A percentile compares a stretch with the other conserved stretches of the same genome.
These are phyloP conservation scores for Atkinsonella texensis DNA, from an alignment of 2,329 filamentous ascomycete species.

Conservation along the genomic window DNA sequence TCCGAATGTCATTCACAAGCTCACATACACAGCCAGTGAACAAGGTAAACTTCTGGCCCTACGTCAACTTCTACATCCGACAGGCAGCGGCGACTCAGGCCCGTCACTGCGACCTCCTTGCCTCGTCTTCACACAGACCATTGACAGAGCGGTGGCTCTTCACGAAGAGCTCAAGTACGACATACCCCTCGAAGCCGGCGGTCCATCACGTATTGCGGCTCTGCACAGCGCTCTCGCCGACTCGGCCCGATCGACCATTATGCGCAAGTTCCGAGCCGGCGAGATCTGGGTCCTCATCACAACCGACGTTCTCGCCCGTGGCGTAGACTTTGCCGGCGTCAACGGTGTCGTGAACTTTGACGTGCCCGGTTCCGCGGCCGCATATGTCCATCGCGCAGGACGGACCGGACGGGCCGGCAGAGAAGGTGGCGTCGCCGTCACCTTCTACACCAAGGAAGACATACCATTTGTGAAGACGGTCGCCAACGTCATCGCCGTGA, in stretches of 20 bases:
- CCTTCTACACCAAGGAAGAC: slow-evolving; percentile 92
- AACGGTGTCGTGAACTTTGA: slow-evolving; percentile 98
- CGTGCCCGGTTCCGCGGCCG: slow-evolving; percentile 78
- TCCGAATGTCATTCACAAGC: slow-evolving; percentile 78
- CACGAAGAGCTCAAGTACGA: slow-evolving; percentile 89
- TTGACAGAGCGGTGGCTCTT: slow-evolving; percentile 76
- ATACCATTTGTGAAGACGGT: slow-evolving; percentile 81
- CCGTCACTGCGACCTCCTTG: slow-evolving; percentile 71
- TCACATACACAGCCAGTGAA: slow-evolving; percentile 86
- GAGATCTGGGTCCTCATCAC: slow-evolving; percentile 97
- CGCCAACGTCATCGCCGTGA: slow-evolving; percentile 80
- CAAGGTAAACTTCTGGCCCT: slow-evolving; percentile 86
- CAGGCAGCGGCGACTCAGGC: slow-evolving; percentile 40
- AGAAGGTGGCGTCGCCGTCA: slow-evolving; percentile 79
- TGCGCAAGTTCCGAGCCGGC: slow-evolving; percentile 80
- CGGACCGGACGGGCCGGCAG: slow-evolving; percentile 82
- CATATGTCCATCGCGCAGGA: slow-evolving; percentile 88
- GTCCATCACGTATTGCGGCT: slow-evolving; percentile 72
- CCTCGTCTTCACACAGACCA: slow-evolving; percentile 92
- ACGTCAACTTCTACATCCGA: slow-evolving; percentile 76
- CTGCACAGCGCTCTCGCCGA: slow-evolving; percentile 81
- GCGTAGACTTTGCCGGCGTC: slow-evolving; percentile 88
- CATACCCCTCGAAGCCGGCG: slow-evolving; percentile 79
- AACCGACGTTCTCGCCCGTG: slow-evolving; percentile 82
- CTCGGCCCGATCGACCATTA: slow-evolving; percentile 61